Base-by-base conservation (phyloP, 257 asterid species). In the Sherardia arvensis region DNA sequence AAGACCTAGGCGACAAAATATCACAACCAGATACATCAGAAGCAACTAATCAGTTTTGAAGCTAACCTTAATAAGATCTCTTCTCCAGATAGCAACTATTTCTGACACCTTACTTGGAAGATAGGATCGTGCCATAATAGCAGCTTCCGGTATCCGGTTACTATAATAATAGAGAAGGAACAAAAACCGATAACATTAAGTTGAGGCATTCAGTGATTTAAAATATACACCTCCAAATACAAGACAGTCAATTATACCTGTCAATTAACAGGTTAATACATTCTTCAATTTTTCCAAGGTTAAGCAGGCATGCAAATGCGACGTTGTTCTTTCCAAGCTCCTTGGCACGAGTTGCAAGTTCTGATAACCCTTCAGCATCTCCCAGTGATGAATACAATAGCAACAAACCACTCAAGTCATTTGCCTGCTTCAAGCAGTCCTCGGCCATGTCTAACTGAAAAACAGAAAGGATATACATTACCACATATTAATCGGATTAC, bases 91-190 rank as follows among this genome's bases (percentile, higher is more conserved):
- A 57, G 84, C 79, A 48, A 90, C 99, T 48, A 93, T 84, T 78
- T 93, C 95, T 45, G 99, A 84, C 67, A 93, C 99, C 81, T 88
- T 93, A 82, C 94, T 90, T 26, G 99, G 99, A 68, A 93, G 96
- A 80, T 93, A 93, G 49, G 99, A 93, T 75, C 99, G 89, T 43
- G 99, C 97, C 97, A 93, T 93, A 73, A 93, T 71, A 67, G 99
- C 99, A 84, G 99, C 99, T 79, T 93, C 99, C 70, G 99, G 99
- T 81, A 90, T 84, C 84, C 99, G 99, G 56, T 90, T 87, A 85
- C 99, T 93, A 85, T 59, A 71, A 68, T 40, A 40, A 40, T 10
- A 61, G 65, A 66, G 48, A 23, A 23, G 14, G 17, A 53, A 51
- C 23, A 51, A 51, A 18, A 51, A 22, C 56, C n/a, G 47, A 38